Evolutionary conservation across 2,329 filamentous ascomycete genomes (phyloP).

Genomic region (Ambrosiella beaveri): DNA sequence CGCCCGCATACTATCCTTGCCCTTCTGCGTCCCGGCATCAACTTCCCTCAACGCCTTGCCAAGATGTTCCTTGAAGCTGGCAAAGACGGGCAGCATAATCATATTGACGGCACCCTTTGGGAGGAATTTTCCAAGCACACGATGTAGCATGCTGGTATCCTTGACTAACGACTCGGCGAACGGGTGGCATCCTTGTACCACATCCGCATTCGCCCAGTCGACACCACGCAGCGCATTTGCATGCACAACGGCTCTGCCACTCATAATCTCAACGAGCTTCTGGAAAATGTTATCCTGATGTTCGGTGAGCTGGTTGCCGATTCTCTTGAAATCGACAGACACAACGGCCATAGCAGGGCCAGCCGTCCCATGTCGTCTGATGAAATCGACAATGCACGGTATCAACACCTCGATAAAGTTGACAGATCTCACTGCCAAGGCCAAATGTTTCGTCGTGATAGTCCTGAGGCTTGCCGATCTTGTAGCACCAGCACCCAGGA

Average conservation of each 20-base stretch:
- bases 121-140: slow-evolving; percentile 67
- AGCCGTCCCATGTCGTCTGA: slow-evolving; percentile 48
- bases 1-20: slow-evolving; percentile 57
- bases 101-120: slow-evolving; percentile 57
- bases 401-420: slow-evolving; percentile 76
- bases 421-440: slow-evolving; percentile 75
- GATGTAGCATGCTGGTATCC: slow-evolving; percentile 70
- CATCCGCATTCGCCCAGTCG: slow-evolving; percentile 38
- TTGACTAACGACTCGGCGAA: slow-evolving; percentile 82
- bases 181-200: slow-evolving; percentile 26
- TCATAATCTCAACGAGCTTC: slow-evolving; percentile 88
- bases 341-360: slow-evolving; percentile 35
- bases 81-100: slow-evolving; percentile 77
- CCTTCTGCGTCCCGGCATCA: slow-evolving; percentile 45
- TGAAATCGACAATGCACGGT: slow-evolving; percentile 80
- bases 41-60: slow-evolving; percentile 51
- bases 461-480: slow-evolving; percentile 80
- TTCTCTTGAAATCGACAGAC: slow-evolving; percentile 77
- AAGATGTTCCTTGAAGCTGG: slow-evolving; percentile 65
- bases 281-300: slow-evolving; percentile 84
- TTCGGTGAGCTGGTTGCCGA: slow-evolving; percentile 67
- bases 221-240: slow-evolving; percentile 58
- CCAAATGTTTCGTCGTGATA: slow-evolving; percentile 89
- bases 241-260: slow-evolving; percentile 53
- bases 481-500: slow-evolving; percentile 84